Evolutionary conservation across 208 protist species (phyloP), one percentile per base, ranked within the genome.

Genomic region (Leptomonas pyrrhocoris): DNA sequence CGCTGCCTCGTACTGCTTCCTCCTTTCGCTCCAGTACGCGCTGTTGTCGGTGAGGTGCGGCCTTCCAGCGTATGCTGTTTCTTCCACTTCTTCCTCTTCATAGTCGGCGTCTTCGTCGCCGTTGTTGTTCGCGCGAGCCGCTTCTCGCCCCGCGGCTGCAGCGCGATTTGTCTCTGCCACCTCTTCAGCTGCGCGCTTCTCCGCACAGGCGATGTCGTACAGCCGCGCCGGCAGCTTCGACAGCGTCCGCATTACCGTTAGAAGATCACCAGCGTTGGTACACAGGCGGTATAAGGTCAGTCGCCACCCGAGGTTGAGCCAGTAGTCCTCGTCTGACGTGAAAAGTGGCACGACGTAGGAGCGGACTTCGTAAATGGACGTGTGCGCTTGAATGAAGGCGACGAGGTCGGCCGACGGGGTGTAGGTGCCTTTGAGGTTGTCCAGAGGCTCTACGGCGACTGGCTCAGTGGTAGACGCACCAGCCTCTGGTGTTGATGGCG

Each of bases 251-350:
- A 70, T 59, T 25, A 77, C 45, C 31, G 2, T 48, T 18, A 81
- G 50, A 15, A 90, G 66, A 12, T 84, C 72, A 9, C 4, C 40
- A 1, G 75, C 19, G 16, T 68, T 68, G 16, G 36, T 25, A 65
- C 81, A 90, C 65, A 75, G 75, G 5, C 62, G 63, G 67, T 81
- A 87, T 8, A 87, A 9, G 16, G 27, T 3, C 40, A 87, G 68
- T 30, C 80, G 75, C 85, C 85, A 90, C 12, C 59, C 77, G 12
- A 87, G 23, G 49, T 80, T 85, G 60, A 83, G 60, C 85, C 81
- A 90, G 71, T 86, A 90, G 61, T 79, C 21, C 21, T 80, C 79
- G 53, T 90, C 85, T 4, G 68, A 73, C 2, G 79, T 69, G 59
- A 81, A 80, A 38, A 69, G 73, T 25, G 85, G 85, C 21, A 90